phyloP scores from a whole-genome alignment of 768 basidiomycete species.

The Asterophora lycoperdoides region DNA sequence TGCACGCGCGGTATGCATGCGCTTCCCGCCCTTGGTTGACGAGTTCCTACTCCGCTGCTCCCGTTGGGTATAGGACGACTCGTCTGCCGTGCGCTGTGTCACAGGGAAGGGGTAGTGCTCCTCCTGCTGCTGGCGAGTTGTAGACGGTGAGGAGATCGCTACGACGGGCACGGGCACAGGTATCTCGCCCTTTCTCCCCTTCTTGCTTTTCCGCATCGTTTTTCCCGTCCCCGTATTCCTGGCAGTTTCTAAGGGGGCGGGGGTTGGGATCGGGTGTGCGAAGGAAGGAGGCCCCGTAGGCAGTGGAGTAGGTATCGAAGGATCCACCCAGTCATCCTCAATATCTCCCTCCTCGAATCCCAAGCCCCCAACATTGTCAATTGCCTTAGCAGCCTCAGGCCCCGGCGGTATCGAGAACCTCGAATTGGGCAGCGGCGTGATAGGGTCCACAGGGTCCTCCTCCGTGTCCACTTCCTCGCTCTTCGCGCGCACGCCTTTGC shows the following conservation, averaged over 20 bases:
- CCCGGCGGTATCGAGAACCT: conserved; percentile 32
- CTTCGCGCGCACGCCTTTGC: conserved; percentile 31
- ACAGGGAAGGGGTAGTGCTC: conserved; percentile 66
- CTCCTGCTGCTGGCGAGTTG: conserved; percentile 15
- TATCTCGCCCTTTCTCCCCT: conserved; percentile 35
- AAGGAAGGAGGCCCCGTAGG: conserved; percentile 13
- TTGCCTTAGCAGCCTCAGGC: conserved; percentile 20
- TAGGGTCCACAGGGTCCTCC: conserved; percentile 65
- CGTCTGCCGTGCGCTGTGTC: conserved; percentile 28
- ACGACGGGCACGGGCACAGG: conserved; percentile 37
- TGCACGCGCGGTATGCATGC: conserved; percentile 73
- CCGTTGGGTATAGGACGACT: conserved; percentile 12
- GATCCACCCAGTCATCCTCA: conserved; percentile 68
- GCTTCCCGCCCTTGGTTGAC: conserved; percentile 24
- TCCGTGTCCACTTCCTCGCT: conserved; percentile 64
- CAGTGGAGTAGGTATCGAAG: conserved; percentile 41
- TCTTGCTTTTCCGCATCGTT: conserved; percentile 23
- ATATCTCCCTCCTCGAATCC: conserved; percentile 50
- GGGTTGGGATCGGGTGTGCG: conserved; percentile 13
- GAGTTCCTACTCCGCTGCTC: conserved; percentile 19
- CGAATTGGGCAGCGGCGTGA: conserved; percentile 58
- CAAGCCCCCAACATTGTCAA: conserved; percentile 40
- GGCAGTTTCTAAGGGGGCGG: conserved; percentile 15
- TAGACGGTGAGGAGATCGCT: conserved; percentile 1
- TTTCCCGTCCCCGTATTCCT: not conserved